Evolutionary conservation across 345 rosid genomes (phyloP).

Genomic region (Psidium guajava): DNA sequence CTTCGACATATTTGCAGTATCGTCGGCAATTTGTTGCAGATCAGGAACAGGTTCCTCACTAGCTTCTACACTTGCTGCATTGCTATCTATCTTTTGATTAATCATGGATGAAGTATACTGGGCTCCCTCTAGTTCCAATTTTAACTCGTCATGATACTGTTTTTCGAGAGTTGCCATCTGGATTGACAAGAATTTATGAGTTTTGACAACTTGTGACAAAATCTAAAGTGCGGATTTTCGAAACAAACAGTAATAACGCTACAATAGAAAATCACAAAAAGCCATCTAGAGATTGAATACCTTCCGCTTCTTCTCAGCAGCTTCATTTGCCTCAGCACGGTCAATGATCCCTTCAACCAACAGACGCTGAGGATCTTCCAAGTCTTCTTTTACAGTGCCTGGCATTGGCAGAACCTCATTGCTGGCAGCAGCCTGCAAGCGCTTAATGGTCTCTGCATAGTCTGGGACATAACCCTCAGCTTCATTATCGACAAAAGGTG

Average conservation of each 20-base stretch:
- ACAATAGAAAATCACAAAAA: not conserved
- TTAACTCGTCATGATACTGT: slow-evolving; percentile 78
- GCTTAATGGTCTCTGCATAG: slow-evolving; percentile 69
- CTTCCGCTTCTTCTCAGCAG: slow-evolving; percentile 51
- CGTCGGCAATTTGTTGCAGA: slow-evolving; percentile 28
- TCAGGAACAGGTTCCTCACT: slow-evolving; percentile 26
- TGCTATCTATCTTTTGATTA: slow-evolving; percentile 9
- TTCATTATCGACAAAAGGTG: slow-evolving; percentile 85
- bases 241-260: not conserved
- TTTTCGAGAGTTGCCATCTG: slow-evolving; percentile 69
- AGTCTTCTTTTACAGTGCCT: slow-evolving; percentile 60
- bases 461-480: slow-evolving; percentile 90
- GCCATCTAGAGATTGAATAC: slow-evolving; percentile 10
- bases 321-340: slow-evolving; percentile 74
- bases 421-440: slow-evolving; percentile 70
- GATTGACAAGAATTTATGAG: slow-evolving; percentile 8
- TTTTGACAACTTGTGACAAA: not conserved
- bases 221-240: not conserved
- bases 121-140: slow-evolving; percentile 41
- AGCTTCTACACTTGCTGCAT: slow-evolving; percentile 11
- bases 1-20: slow-evolving; percentile 19
- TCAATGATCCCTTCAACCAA: slow-evolving; percentile 57
- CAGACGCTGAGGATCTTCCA: slow-evolving; percentile 65
- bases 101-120: slow-evolving; percentile 7
- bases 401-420: slow-evolving; percentile 79